Evolutionary conservation across 2,329 filamentous ascomycete species (phyloP).

Genomic region (Trichoderma atroviride): DNA sequence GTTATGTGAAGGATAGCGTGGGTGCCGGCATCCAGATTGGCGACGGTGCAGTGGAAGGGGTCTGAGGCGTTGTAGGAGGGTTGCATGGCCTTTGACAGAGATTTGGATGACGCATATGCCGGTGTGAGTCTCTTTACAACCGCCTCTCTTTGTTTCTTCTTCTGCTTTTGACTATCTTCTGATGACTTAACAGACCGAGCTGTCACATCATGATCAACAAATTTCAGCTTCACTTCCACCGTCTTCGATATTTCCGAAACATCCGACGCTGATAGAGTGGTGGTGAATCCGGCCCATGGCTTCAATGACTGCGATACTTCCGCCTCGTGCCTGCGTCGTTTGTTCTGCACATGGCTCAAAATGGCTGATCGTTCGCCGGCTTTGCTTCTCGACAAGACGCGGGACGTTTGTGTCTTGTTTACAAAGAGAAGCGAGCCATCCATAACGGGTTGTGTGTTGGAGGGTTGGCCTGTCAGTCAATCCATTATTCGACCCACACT

Average conservation of each 20-base stretch:
- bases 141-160: not conserved
- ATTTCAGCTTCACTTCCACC: not conserved
- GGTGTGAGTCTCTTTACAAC: not conserved
- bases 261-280: not conserved
- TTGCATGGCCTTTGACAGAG: not conserved
- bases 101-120: not conserved
- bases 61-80: not conserved
- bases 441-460: not conserved
- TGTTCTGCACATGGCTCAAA: not conserved
- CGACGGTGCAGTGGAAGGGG: not conserved
- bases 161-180: not conserved
- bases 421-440: not conserved
- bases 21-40: not conserved
- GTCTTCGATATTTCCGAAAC: not conserved
- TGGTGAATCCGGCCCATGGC: not conserved
- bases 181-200: not conserved
- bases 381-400: not conserved
- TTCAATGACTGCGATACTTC: not conserved
- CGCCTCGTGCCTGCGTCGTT: not conserved
- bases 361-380: not conserved
- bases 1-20: not conserved
- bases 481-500: not conserved
- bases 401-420: not conserved
- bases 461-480: not conserved
- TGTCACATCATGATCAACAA: not conserved